Evolutionary conservation across 306 rosid genomes (phyloP), one percentile per base, ranked within the genome.

Genomic region (Casuarina cunninghamiana): DNA sequence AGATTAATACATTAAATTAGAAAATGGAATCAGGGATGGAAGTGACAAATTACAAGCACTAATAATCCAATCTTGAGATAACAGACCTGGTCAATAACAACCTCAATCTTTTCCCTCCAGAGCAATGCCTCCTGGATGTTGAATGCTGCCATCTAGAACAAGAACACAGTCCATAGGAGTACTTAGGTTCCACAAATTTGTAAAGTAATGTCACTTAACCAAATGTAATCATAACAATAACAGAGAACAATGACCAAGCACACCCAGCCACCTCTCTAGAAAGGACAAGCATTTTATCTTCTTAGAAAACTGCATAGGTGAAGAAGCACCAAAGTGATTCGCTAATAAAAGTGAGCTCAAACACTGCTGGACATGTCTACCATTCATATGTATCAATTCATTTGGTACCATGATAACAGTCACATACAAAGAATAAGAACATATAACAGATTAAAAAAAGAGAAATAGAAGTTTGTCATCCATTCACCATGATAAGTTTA

Each of bases 121-220:
- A 87, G 32, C 73, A 91, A 91, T 83, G 99, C 97, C 89, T 95
- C 99, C 85, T 93, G 99, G 84, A 95, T 95, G 85, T 95, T 95
- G 85, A 93, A 95, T 73, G 99, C 99, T 35, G 99, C 99, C 99
- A 95, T 93, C 99, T 95, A 87, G 72, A 74, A 73, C 71, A 82
- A 48, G 65, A 85, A 90, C 57, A 69, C 39, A 12, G 32, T 1
- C 66, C 16, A 74, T 50, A 73, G 21, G 65, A 49, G 7, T 17
- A 11, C 6, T 41, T 62, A 42, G 6, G 15, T 19, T 32, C 13
- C 45, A 45, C 38, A 53, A 53, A 53, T 10, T n/a, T 19, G 10
- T 11, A 6, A 55, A n/a, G 62, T 55, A 55, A 55, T n/a, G 6
- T 55, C 2, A 19, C 62, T 35, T 9, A 55, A 7, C 62, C 62